phyloP scores from a whole-genome alignment of 1,139 yeast genomes.

The Torulaspora pretoriensis region DNA sequence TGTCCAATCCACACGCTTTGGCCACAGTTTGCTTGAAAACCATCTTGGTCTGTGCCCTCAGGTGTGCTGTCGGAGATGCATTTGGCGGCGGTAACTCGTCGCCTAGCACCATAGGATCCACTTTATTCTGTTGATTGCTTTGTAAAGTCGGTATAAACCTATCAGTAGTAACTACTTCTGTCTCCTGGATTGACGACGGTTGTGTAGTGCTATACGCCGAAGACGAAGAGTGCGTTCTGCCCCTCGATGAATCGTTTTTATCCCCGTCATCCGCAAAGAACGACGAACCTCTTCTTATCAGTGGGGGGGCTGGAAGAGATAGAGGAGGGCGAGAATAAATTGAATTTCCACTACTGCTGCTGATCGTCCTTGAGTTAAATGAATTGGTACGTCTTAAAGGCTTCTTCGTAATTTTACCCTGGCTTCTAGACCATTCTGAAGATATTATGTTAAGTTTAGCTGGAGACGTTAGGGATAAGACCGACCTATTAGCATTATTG shows the following conservation, averaged over 20 bases:
- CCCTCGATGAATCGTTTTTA: conserved; percentile 4
- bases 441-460: conserved; percentile 45
- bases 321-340: conserved; percentile 25
- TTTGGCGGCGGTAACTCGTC: conserved; percentile 41
- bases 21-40: conserved; percentile 85
- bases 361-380: conserved; percentile 18
- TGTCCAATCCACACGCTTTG: conserved; percentile 86
- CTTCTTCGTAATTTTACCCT: conserved; percentile 22
- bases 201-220: conserved; percentile 6
- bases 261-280: conserved; percentile 32
- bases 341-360: conserved; percentile 6
- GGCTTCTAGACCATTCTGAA: conserved; percentile 40
- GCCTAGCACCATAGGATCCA: conserved; percentile 25
- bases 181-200: conserved; percentile 1
- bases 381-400: conserved; percentile 25
- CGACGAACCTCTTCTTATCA: conserved; percentile 33
- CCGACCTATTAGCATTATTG: conserved; percentile 28
- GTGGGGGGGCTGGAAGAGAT: conserved; percentile 27
- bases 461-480: conserved; percentile 43
- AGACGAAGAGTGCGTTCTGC: conserved; percentile 10
- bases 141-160: conserved; percentile 51
- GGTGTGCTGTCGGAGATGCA: conserved; percentile 50
- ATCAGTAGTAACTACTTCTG: conserved; percentile 36
- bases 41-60: conserved; percentile 64
- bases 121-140: conserved; percentile 39